Percentiles rank a stretch among this genome's conserved stretches.
phyloP scores from a whole-genome alignment of 257 asterid genomes.

The Avicennia marina region DNA sequence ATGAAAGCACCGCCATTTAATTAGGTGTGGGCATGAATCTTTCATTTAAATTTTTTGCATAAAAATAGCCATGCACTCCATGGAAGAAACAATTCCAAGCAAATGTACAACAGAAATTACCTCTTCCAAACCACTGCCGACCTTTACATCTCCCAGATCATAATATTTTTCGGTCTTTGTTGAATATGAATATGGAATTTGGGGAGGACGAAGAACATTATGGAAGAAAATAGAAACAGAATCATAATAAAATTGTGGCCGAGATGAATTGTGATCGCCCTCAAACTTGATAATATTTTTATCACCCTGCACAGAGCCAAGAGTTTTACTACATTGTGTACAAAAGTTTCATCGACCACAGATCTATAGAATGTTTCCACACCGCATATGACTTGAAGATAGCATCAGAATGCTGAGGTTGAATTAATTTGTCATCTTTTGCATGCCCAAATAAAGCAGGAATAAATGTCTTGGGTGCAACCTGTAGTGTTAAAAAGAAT shows the following conservation, averaged over 20 bases:
- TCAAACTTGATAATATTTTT: constrained; percentile 88
- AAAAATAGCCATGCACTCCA: too few relatives aligned
- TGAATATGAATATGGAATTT: constrained; percentile 42
- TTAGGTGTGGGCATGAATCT: too few relatives aligned
- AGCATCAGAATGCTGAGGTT: constrained; percentile 76
- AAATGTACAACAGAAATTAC: constrained; percentile 34
- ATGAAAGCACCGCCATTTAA: too few relatives aligned
- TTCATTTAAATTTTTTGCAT: too few relatives aligned
- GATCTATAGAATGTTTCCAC: constrained; percentile 15
- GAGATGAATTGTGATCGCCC: constrained; percentile 96
- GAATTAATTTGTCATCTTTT: constrained; percentile 83
- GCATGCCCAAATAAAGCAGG: constrained; percentile 98
- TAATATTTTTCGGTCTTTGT: constrained; percentile 61
- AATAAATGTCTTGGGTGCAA: constrained; percentile 78
- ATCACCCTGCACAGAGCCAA: constrained; percentile 72
- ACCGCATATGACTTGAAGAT: constrained; percentile 81
- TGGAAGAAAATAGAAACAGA: constrained; percentile 86
- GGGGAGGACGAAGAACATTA: constrained; percentile 89
- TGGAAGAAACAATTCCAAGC: not conserved
- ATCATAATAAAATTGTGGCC: constrained; percentile 90
- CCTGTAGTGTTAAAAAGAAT: constrained; percentile 47
- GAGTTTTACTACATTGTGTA: constrained; percentile 12
- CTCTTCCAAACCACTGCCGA: constrained; percentile 60
- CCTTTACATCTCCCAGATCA: constrained; percentile 69
- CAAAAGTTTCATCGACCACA: not conserved